Evolutionary conservation across 495 filamentous ascomycete species (phyloP).

Genomic region (Paragyromitra xinjiangensis): DNA sequence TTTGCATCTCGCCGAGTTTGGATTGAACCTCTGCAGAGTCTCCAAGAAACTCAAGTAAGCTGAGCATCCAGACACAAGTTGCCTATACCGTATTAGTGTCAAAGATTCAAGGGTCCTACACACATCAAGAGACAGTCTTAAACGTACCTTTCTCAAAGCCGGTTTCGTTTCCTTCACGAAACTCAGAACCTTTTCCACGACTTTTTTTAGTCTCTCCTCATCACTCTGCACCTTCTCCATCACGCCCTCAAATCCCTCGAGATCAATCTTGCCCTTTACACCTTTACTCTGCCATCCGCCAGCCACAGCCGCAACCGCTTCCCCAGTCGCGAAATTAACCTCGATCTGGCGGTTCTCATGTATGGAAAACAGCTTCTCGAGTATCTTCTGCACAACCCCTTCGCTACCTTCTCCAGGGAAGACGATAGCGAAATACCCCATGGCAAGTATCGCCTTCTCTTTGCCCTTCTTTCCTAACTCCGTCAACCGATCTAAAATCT

Average conservation of each 20-base stretch:
- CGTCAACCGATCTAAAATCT: slow-evolving; percentile 68
- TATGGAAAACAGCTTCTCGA: slow-evolving; percentile 72
- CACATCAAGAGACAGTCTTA: not conserved
- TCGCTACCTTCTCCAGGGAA: slow-evolving; percentile 45
- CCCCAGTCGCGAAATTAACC: slow-evolving; percentile 86
- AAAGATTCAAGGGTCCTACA: not conserved
- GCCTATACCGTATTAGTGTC: slow-evolving; percentile 23
- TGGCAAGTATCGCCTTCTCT: slow-evolving; percentile 77
- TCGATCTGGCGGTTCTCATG: slow-evolving; percentile 86
- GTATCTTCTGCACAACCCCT: slow-evolving; percentile 61
- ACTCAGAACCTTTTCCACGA: slow-evolving; percentile 43
- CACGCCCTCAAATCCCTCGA: slow-evolving; percentile 61
- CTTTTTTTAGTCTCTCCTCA: slow-evolving; percentile 28
- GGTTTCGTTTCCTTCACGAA: slow-evolving; percentile 49
- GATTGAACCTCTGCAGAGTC: slow-evolving; percentile 74
- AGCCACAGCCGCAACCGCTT: slow-evolving; percentile 78
- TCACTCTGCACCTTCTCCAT: not conserved
- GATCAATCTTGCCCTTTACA: slow-evolving; percentile 68
- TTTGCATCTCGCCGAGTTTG: slow-evolving; percentile 79
- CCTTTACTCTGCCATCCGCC: slow-evolving; percentile 80
- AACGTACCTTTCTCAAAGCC: slow-evolving; percentile 45
- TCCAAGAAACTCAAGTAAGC: slow-evolving; percentile 90
- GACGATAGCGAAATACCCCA: slow-evolving; percentile 74
- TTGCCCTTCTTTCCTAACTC: slow-evolving; percentile 78
- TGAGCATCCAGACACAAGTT: slow-evolving; percentile 67